Evolutionary conservation across 140 eudicot genomes (phyloP).

Genomic region (Flaveria floridana): DNA sequence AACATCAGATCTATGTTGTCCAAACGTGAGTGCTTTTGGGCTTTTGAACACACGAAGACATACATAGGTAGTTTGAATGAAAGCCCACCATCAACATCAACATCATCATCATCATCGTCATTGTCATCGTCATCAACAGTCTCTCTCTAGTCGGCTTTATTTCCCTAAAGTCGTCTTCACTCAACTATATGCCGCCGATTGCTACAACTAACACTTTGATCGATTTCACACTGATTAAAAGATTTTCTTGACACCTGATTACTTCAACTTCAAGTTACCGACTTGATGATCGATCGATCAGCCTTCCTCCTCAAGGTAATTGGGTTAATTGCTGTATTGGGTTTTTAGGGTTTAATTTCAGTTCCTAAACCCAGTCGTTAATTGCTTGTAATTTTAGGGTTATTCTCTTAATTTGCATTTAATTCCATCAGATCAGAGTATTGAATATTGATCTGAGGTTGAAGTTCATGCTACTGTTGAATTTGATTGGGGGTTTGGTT

Average conservation of each 20-base stretch:
- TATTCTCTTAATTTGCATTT: slow-evolving; percentile 10
- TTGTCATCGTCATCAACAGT: neutral
- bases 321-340: neutral
- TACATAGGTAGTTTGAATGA: neutral
- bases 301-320: slow-evolving; percentile 24
- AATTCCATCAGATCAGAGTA: slow-evolving; percentile 18
- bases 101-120: neutral
- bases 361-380: slow-evolving; percentile 15
- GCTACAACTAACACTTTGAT: neutral
- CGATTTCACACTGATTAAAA: no score
- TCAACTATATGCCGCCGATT: slow-evolving; percentile 30
- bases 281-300: neutral
- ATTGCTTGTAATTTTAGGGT: neutral
- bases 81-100: slow-evolving; percentile 17
- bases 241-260: no score
- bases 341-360: slow-evolving; percentile 26
- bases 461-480: neutral
- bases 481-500: neutral
- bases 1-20: neutral
- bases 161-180: slow-evolving; percentile 27
- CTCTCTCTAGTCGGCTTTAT: slow-evolving; percentile 27
- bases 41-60: slow-evolving; percentile 10
- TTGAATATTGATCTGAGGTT: slow-evolving; percentile 25
- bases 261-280: neutral
- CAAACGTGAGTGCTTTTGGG: slow-evolving; percentile 10